Conservation (phyloP, 2,329 filamentous ascomycete genomes). For the Ambrosiella beaveri region DNA sequence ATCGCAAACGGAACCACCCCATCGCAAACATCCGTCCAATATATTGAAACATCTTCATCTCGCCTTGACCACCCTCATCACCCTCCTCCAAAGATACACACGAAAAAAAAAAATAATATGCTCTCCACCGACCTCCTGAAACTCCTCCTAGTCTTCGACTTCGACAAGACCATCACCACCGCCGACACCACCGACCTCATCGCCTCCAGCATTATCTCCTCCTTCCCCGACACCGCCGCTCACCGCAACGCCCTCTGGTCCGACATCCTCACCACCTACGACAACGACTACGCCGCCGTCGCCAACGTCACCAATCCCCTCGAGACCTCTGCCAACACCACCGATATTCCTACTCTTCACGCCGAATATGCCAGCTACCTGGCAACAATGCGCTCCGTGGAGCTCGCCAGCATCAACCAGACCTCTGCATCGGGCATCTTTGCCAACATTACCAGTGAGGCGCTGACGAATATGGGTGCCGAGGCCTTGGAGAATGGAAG, state of each 20-base stretch:
- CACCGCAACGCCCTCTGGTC: constrained; percentile 12
- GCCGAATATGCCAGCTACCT: constrained; percentile 18
- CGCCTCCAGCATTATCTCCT: constrained; percentile 26
- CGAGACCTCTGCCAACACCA: constrained; percentile 8
- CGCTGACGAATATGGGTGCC: constrained; percentile 16
- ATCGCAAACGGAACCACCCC: neutral
- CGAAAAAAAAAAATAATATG: neutral
- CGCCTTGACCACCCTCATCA: neutral
- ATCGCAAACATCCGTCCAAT: neutral
- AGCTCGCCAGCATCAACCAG: constrained; percentile 28
- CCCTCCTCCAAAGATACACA: neutral
- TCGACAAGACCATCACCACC: constrained; percentile 41
- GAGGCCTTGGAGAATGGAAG: constrained; percentile 21
- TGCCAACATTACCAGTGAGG: constrained; percentile 15
- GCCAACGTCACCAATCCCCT: constrained; percentile 17
- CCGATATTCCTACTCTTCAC: constrained; percentile 20
- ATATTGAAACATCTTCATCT: neutral
- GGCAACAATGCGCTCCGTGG: constrained; percentile 24
- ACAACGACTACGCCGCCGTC: constrained; percentile 20
- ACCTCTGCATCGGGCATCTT: constrained; percentile 30
- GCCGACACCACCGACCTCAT: constrained; percentile 35
- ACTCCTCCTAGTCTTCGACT: constrained; percentile 35
- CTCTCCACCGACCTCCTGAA: neutral
- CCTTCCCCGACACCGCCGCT: constrained; percentile 21
- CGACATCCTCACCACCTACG: constrained; percentile 20